Evolutionary conservation across 257 asterid species (phyloP).

Genomic region (Fraxinus quadrangulata): DNA sequence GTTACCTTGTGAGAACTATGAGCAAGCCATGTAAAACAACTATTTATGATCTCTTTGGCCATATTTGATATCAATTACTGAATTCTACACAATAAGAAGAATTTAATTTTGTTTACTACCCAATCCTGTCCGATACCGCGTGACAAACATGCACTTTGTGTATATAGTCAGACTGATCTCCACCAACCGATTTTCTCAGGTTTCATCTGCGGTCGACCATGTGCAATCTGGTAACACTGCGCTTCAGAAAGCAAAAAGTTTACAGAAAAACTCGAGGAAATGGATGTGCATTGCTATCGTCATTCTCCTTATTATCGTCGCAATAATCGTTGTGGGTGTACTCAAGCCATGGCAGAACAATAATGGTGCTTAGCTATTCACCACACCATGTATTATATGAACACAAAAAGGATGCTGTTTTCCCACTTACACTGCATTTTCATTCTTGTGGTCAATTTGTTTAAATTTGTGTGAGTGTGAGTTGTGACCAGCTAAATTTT

Average conservation of each 20-base stretch:
- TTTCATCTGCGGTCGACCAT: slow-evolving; percentile 91
- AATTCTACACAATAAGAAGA: too few species aligned
- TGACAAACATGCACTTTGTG: not conserved
- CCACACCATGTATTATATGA: slow-evolving; percentile 30
- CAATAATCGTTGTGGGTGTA: slow-evolving; percentile 76
- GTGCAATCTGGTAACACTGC: slow-evolving; percentile 92
- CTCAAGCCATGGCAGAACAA: slow-evolving; percentile 88
- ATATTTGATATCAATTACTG: too few species aligned
- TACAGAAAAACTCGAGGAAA: slow-evolving; percentile 86
- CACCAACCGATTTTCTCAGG: slow-evolving; percentile 46
- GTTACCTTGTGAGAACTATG: not conserved
- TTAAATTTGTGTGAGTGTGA: not conserved
- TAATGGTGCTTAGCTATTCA: slow-evolving; percentile 66
- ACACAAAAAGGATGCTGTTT: slow-evolving; percentile 21
- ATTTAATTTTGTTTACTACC: too few species aligned
- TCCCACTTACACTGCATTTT: not conserved
- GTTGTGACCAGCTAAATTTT: not conserved
- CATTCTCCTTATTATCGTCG: slow-evolving; percentile 72
- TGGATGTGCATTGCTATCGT: slow-evolving; percentile 96
- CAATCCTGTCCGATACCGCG: too few species aligned
- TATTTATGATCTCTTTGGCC: too few species aligned
- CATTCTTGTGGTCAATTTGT: too few species aligned
- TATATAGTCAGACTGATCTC: not conserved
- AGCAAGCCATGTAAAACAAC: not conserved
- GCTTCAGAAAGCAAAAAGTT: slow-evolving; percentile 80